phyloP scores from a whole-genome alignment of 352 stramenopile genomes.

The Pythium chondricola region DNA sequence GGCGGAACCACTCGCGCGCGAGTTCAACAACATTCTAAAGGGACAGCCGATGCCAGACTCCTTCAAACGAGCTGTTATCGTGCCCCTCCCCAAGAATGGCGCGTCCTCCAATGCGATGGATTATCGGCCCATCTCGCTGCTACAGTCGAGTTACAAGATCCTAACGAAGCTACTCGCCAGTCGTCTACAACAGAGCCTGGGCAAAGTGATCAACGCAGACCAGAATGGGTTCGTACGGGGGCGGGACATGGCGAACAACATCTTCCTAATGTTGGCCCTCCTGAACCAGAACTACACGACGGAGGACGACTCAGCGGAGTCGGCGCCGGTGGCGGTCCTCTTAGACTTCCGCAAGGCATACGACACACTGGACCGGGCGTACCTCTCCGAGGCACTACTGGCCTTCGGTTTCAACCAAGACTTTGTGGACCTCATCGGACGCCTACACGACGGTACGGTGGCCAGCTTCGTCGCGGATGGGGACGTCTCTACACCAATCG shows the following conservation, averaged over 20 bases:
- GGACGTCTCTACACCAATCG: background rate
- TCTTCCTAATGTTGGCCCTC: no score
- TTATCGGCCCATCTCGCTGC: constrained; percentile 20
- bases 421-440: constrained; percentile 4
- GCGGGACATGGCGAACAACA: no score
- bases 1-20: background rate
- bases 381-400: background rate
- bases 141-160: constrained; percentile 26
- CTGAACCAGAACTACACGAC: no score
- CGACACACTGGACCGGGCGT: constrained; percentile 10
- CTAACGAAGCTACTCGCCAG: constrained; percentile 8
- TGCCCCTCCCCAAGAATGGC: constrained; percentile 18
- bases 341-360: constrained; percentile 19
- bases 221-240: constrained; percentile 12
- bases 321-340: background rate
- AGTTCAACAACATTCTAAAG: constrained; percentile 7
- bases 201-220: constrained; percentile 3
- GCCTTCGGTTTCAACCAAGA: background rate
- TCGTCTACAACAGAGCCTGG: constrained; percentile 1
- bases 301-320: background rate
- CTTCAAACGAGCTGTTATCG: constrained; percentile 6
- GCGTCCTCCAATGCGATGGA: constrained; percentile 12
- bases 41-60: background rate
- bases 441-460: constrained; percentile 1
- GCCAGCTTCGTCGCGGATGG: constrained; percentile 12